Base-by-base conservation (phyloP, 805 yeast genomes). In the Yamadazyma phyllophila region DNA sequence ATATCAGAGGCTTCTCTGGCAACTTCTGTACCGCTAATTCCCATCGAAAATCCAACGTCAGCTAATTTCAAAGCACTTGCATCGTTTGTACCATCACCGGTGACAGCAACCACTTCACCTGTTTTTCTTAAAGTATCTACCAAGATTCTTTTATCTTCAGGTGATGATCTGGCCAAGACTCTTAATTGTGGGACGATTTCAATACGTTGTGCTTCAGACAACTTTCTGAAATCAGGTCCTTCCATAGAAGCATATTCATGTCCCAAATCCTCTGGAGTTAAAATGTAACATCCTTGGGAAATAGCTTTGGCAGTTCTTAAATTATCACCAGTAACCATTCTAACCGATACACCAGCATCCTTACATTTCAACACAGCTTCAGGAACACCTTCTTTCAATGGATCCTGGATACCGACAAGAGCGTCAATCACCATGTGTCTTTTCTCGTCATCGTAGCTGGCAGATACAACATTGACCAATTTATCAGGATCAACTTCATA, bases 71-170 rank as follows among this genome's bases (percentile, higher is more conserved):
- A 77, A 2, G 99, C 98, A 12, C 97, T 97, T 0, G 98, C 99
- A 75, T 94, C 99, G 64, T 94, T 94, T 7, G 98, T 92, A 67
- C 99, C 99, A 65, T 94, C 99, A 61, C 99, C 99, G 32, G 99
- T 94, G 30, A 92, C 98, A 1, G 99, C 99, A 41, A 94, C 99
- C 30, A 92, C 96, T 60, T 94, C 97, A 17, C 95, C 96, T 60
- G 82, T 74, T 31, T 76, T 72, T 58, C 85, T 83, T 56, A 94
- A 73, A 10, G 90, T 82, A 51, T 85, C 87, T 30, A 95, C 99
- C 37, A 94, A 74, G 26, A 88, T 70, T 47, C 96, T 74, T 67
- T 94, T 94, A 67, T 94, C 99, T 54, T 92, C 96, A 2, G 99
- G 99, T 10, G 95, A 84, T 1, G 97, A 89, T 59, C 99, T 78